Evolutionary conservation across 106 monocot species (phyloP).

Genomic region (Gastrodia elata): DNA sequence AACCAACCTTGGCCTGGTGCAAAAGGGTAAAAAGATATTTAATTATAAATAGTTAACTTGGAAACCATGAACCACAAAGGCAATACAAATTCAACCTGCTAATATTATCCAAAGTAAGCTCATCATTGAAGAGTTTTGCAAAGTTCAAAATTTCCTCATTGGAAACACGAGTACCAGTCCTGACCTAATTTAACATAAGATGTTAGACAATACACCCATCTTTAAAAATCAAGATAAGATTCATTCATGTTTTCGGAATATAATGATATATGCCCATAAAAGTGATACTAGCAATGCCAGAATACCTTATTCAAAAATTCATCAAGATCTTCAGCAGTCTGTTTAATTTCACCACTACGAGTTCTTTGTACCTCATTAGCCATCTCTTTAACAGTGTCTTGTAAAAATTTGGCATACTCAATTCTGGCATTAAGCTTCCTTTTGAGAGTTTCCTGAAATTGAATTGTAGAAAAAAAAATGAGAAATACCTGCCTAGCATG

Average conservation of each 20-base stretch:
- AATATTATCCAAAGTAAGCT: slow-evolving; percentile 91
- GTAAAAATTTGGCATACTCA: slow-evolving; percentile 93
- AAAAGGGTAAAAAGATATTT: slow-evolving; percentile 1
- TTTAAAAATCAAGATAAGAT: too few species aligned
- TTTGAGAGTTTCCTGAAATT: slow-evolving; percentile 71
- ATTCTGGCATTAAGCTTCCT: slow-evolving; percentile 81
- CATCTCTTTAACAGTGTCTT: slow-evolving; percentile 97
- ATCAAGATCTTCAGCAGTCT: slow-evolving; percentile 94
- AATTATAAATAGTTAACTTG: not conserved
- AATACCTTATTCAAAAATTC: slow-evolving; percentile 85
- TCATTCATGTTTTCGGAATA: not conserved
- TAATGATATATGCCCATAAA: not conserved
- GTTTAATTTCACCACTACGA: slow-evolving; percentile 79
- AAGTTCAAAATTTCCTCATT: slow-evolving; percentile 96
- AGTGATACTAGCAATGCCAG: not conserved
- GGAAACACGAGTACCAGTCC: slow-evolving; percentile 69
- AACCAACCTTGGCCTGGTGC: slow-evolving; percentile 78
- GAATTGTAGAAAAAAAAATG: not conserved
- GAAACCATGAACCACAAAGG: slow-evolving; percentile 3
- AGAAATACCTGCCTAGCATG: not conserved
- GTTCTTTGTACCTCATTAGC: slow-evolving; percentile 86
- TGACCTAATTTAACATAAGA: slow-evolving; percentile 39
- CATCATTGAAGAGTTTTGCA: slow-evolving; percentile 95
- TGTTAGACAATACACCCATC: slow-evolving; percentile 3
- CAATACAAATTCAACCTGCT: slow-evolving; percentile 54